Evolutionary conservation across 306 rosid genomes (phyloP).

Genomic region (Psophocarpus tetragonolobus): DNA sequence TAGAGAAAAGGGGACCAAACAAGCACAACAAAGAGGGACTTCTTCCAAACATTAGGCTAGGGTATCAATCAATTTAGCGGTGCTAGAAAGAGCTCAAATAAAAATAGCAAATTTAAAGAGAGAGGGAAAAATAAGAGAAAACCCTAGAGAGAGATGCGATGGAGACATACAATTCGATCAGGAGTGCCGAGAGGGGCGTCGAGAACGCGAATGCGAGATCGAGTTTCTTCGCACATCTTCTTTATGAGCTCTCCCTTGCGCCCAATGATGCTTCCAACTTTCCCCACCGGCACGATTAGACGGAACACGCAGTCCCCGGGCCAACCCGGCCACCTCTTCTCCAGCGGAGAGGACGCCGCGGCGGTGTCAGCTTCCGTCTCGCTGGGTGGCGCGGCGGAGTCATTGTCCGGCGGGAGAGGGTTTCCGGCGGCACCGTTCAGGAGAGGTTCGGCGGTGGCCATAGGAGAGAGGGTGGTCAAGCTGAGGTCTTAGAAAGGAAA

Average conservation of each 20-base stretch:
- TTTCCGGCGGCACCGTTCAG: constrained; percentile 46
- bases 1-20: background rate
- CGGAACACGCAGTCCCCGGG: constrained; percentile 91
- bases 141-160: constrained; percentile 28
- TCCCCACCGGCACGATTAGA: constrained; percentile 72
- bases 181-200: constrained; percentile 75
- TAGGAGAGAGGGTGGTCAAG: constrained; percentile 4
- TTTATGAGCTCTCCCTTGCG: constrained; percentile 91
- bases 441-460: constrained; percentile 48
- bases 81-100: background rate
- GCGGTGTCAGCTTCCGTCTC: constrained; percentile 25
- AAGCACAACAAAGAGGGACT: background rate
- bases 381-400: constrained; percentile 9
- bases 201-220: constrained; percentile 85
- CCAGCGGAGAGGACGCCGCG: constrained; percentile 40
- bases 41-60: too few species aligned
- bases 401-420: constrained; percentile 3
- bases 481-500: background rate
- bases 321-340: constrained; percentile 93
- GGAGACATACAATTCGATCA: constrained; percentile 79
- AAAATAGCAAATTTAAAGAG: background rate
- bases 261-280: constrained; percentile 92
- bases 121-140: background rate
- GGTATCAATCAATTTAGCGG: background rate
- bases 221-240: constrained; percentile 88